Evolutionary conservation across 352 stramenopile genomes (phyloP), one percentile per base, ranked within the genome.

Genomic region (Pythium periplocum): DNA sequence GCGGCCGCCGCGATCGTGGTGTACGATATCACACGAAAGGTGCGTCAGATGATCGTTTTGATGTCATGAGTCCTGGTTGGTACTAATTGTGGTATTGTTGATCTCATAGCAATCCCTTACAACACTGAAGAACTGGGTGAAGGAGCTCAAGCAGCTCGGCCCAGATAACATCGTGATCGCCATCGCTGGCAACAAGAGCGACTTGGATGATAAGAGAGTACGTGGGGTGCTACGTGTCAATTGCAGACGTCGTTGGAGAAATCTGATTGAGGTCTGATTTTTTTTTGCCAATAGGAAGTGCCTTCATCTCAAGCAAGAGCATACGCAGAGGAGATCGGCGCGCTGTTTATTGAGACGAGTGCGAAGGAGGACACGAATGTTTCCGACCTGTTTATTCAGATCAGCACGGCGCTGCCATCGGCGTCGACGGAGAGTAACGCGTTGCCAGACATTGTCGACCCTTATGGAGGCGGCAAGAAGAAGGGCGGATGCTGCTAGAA

Each of bases 1-100:
- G 97, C 97, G n/a, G 90, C 93, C 4, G 95, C 93, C 6, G 96
- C 96, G 6, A 97, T 99, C 63, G 83, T 99, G 48, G 96, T 99
- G 10, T 99, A 98, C 68, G 97, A 99, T 84, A 98, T 99, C 66
- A 99, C 96, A 31, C 84, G 88, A 68, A 92, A 96, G 62, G 73
- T 93, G 52, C 70, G 70, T 39, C 6, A 36, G 33, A 85, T 80
- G 17, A 26, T 26, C 17, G 17, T 26, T 52, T 52, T 32, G n/a
- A 31, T 42, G 34, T 47, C 1, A 31, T 26, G 51, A 48, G 37
- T 35, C 10, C 34, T 36, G 4, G 34, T 53, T 9, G 12, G 9
- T 53, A 39, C 26, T 55, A 46, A 12, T 51, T 65, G n/a, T 9
- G 57, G 33, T 57, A 2, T 38, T 26, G 17, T 26, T 26, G 17